Conservation (phyloP, 148 eudicot genomes). For the Diospyros lotus region DNA sequence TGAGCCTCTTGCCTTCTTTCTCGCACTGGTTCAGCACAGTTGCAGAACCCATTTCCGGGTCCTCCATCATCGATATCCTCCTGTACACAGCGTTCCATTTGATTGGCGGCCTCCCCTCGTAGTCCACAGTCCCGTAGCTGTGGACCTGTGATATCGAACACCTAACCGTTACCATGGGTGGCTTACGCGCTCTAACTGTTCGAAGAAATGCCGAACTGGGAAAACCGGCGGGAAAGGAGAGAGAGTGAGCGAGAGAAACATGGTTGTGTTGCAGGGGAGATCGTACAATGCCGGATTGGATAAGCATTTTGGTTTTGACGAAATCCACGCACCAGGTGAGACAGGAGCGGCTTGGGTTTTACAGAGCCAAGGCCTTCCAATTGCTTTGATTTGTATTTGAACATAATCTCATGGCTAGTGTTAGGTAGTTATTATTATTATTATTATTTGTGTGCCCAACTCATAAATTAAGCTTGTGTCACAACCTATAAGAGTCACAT, state of each 20-base stretch:
- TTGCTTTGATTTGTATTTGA: no score
- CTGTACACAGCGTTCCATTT: slow-evolving; percentile 58
- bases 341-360: no score
- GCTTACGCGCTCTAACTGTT: slow-evolving; percentile 2
- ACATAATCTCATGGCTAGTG: no score
- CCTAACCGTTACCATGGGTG: slow-evolving; percentile 9
- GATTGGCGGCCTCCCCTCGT: slow-evolving; percentile 31
- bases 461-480: no score
- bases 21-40: slow-evolving; percentile 54
- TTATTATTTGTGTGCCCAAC: no score
- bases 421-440: no score
- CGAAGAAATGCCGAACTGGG: slow-evolving; percentile 24
- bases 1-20: slow-evolving; percentile 52
- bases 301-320: slow-evolving; percentile 33
- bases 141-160: slow-evolving; percentile 38
- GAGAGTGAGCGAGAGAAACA: neutral
- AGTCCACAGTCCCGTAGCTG: slow-evolving; percentile 36
- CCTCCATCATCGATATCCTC: slow-evolving; percentile 37
- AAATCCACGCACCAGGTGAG: no score
- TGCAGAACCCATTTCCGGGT: slow-evolving; percentile 41
- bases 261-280: slow-evolving; percentile 21
- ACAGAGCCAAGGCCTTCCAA: no score
- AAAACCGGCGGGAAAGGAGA: slow-evolving; percentile 36
- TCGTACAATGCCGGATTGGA: slow-evolving; percentile 40
- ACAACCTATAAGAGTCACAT: no score